phyloP scores from a whole-genome alignment of 805 yeast genomes.

The Saturnispora besseyi region DNA sequence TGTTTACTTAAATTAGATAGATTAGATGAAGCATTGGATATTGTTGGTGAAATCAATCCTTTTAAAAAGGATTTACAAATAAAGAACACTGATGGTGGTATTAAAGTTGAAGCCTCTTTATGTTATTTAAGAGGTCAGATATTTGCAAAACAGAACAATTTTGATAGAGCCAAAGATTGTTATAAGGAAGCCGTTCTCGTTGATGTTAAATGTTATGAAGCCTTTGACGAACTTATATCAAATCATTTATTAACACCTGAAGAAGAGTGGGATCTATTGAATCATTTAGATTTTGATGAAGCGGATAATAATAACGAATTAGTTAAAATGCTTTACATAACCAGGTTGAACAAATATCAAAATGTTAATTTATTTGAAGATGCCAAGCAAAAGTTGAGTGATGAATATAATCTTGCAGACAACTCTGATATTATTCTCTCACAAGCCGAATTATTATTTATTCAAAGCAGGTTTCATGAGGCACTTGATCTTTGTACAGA shows the following conservation, averaged over 20 bases:
- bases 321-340: constrained; percentile 65
- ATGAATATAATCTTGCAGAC: constrained; percentile 61
- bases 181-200: constrained; percentile 78
- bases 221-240: constrained; percentile 67
- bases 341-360: constrained; percentile 65
- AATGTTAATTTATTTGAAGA: constrained; percentile 51
- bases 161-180: constrained; percentile 78
- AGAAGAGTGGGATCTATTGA: constrained; percentile 80
- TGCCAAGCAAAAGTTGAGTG: constrained; percentile 55
- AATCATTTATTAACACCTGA: constrained; percentile 70
- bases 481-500: constrained; percentile 69
- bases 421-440: constrained; percentile 64
- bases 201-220: constrained; percentile 90
- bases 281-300: constrained; percentile 55
- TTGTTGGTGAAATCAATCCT: constrained; percentile 77
- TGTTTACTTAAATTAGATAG: constrained; percentile 62
- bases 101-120: constrained; percentile 78
- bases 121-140: constrained; percentile 79
- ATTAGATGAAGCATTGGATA: constrained; percentile 84
- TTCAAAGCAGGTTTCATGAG: constrained; percentile 69
- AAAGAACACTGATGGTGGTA: constrained; percentile 66
- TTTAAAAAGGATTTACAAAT: constrained; percentile 35
- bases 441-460: constrained; percentile 59
- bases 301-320: constrained; percentile 76
- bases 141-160: constrained; percentile 73